These are phyloP conservation scores for Daldinia sp. DNA, from an alignment of 2,329 filamentous ascomycete species.

Conservation along the genomic window DNA sequence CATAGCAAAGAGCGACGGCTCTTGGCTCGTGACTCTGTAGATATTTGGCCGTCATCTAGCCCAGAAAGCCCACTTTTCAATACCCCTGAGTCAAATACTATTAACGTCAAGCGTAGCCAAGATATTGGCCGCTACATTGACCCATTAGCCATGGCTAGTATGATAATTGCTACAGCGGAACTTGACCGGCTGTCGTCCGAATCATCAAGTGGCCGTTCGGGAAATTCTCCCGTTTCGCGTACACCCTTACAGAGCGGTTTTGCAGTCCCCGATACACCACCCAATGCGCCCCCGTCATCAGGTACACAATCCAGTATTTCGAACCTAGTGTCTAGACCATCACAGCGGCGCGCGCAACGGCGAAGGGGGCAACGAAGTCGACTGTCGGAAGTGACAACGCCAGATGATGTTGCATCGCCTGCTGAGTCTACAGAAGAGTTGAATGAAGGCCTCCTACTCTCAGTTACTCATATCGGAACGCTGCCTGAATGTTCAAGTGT, in stretches of 20 bases:
- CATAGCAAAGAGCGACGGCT: slow-evolving; percentile 41
- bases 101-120: slow-evolving; percentile 16
- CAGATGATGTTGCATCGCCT: slow-evolving; percentile 35
- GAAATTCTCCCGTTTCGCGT: slow-evolving; percentile 17
- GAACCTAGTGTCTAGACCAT: slow-evolving; percentile 23
- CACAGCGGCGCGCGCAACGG: slow-evolving; percentile 32
- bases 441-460: not conserved
- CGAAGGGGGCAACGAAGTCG: slow-evolving; percentile 40
- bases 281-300: slow-evolving; percentile 29
- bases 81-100: slow-evolving; percentile 39
- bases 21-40: slow-evolving; percentile 42
- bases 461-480: slow-evolving; percentile 19
- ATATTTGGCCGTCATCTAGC: slow-evolving; percentile 44
- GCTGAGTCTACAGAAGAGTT: slow-evolving; percentile 19
- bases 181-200: slow-evolving; percentile 41
- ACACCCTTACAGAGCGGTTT: slow-evolving; percentile 16
- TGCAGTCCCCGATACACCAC: slow-evolving; percentile 19
- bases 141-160: slow-evolving; percentile 39
- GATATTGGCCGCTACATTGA: slow-evolving; percentile 26
- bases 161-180: slow-evolving; percentile 42
- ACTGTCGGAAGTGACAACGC: slow-evolving; percentile 45
- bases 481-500: slow-evolving; percentile 22
- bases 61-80: slow-evolving; percentile 44
- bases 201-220: slow-evolving; percentile 20
- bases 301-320: slow-evolving; percentile 9